A percentile compares a stretch with the other conserved stretches of the same genome.
Conservation (phyloP, 2,329 filamentous ascomycete genomes). For the Phaeoacremonium minimum region DNA sequence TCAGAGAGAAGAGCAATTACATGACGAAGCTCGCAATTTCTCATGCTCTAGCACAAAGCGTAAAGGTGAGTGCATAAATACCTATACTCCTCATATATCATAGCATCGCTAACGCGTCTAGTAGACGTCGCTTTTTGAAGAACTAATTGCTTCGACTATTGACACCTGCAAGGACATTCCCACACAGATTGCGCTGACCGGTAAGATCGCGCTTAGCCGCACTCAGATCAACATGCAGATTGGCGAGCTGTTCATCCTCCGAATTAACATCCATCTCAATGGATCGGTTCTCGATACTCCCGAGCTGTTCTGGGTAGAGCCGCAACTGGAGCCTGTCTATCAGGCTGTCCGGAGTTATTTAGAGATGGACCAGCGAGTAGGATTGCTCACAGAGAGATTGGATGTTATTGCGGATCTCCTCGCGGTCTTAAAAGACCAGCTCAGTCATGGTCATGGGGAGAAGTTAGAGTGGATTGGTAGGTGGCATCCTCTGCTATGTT, state of each 20-base stretch:
- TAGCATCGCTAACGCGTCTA: too few species aligned
- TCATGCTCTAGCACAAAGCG: slow-evolving; percentile 90
- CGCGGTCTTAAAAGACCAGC: slow-evolving; percentile 89
- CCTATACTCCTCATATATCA: too few species aligned
- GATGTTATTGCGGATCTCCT: slow-evolving; percentile 92
- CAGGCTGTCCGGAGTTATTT: slow-evolving; percentile 92
- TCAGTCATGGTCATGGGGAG: slow-evolving; percentile 89
- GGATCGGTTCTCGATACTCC: slow-evolving; percentile 94
- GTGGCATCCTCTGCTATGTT: slow-evolving; percentile 23
- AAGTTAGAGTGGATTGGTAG: slow-evolving; percentile 85
- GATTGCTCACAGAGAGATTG: slow-evolving; percentile 81
- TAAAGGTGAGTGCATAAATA: slow-evolving; percentile 77
- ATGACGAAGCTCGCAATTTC: slow-evolving; percentile 98
- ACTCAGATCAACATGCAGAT: slow-evolving; percentile 99
- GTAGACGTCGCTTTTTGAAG: slow-evolving; percentile 90
- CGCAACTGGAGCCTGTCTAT: slow-evolving; percentile 93
- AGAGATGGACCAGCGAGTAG: slow-evolving; percentile 95
- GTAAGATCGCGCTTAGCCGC: slow-evolving; percentile 83
- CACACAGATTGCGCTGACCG: slow-evolving; percentile 85
- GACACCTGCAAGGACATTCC: slow-evolving; percentile 91
- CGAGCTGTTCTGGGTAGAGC: slow-evolving; percentile 97
- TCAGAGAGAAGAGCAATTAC: slow-evolving; percentile 91
- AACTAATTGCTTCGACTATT: slow-evolving; percentile 89
- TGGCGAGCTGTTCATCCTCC: slow-evolving; percentile 92
- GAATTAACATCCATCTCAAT: slow-evolving; percentile 97